Base-by-base conservation (phyloP, 768 basidiomycete genomes). In the Lyophyllum semitale region DNA sequence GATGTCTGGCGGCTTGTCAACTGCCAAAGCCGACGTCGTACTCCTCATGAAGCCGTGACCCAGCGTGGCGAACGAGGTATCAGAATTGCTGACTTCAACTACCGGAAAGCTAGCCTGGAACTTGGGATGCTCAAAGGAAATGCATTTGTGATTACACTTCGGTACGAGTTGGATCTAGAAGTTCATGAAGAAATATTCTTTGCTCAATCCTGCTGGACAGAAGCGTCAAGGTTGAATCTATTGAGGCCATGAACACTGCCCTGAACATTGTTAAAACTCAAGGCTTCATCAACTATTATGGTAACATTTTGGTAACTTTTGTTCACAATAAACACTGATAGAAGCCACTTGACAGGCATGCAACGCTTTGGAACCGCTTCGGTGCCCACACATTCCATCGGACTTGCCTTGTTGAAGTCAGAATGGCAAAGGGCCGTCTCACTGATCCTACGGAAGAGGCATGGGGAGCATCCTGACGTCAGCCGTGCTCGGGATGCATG, bases 201-300 rank as follows among this genome's bases (percentile, higher is more conserved):
- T 48, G 4, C 45, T n/a, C 51, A 33, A 8, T 30, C 57, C 32
- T 59, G 25, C 56, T 26, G n/a, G 27, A 8, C 64, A 97, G 96
- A 63, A 97, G 91, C 65, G 88, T 97, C 17, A 86, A 91, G 65
- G 87, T 87, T 8, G 85, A 91, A 51, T 87, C 88, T 8, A 73
- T 77, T 61, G 83, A 89, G 27, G 83, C 81, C 2, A 77, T 98
- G 48, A 85, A 95, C 58, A 78, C 81, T 53, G 87, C 89, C 0
- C 78, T 98, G 78, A 77, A 80, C 30, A 88, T 84, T 15, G 78
- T 98, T 48, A 91, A 93, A 69, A 71, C 80, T 50, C 84, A 84
- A 54, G 97, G 97, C 0, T 99, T 98, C 72, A 93, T 99, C 69
- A 99, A 99, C 68, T 99, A 98, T 67, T 99, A 97, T 67, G 95